Conservation (phyloP, 2,329 filamentous ascomycete genomes). For the Botrytis paeoniae region DNA sequence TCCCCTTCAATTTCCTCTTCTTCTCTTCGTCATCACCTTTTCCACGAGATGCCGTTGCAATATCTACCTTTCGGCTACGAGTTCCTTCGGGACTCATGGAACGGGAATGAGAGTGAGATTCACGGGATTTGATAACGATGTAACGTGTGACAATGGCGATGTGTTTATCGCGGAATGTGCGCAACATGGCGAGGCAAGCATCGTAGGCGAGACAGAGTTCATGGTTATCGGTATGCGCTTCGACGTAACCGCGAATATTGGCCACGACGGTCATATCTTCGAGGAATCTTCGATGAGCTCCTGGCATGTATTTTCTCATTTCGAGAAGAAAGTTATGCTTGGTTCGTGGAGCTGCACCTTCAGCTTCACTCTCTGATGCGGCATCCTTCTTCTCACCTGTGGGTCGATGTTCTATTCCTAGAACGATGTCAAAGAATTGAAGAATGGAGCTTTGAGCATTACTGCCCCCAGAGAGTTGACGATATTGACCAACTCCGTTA, state of each 20-base stretch:
- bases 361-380: constrained; percentile 46
- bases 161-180: constrained; percentile 70
- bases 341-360: constrained; percentile 48
- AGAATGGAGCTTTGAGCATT: constrained; percentile 97
- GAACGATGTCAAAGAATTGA: constrained; percentile 92
- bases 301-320: constrained; percentile 97
- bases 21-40: constrained; percentile 42
- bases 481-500: constrained; percentile 62
- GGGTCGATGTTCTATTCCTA: constrained; percentile 85
- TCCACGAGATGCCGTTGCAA: constrained; percentile 54
- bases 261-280: constrained; percentile 74
- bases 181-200: constrained; percentile 76
- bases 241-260: constrained; percentile 84
- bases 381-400: constrained; percentile 67
- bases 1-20: constrained; percentile 71
- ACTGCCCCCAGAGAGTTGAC: constrained; percentile 88
- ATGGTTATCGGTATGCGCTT: constrained; percentile 56
- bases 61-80: constrained; percentile 53
- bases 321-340: constrained; percentile 91
- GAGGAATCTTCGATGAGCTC: constrained; percentile 84
- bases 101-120: constrained; percentile 63
- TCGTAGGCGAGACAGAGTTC: constrained; percentile 80
- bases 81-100: constrained; percentile 51
- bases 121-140: constrained; percentile 83
- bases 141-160: constrained; percentile 96